These are phyloP conservation scores for Talaromyces sp. DNA, from an alignment of 2,329 filamentous ascomycete species.

Conservation along the genomic window DNA sequence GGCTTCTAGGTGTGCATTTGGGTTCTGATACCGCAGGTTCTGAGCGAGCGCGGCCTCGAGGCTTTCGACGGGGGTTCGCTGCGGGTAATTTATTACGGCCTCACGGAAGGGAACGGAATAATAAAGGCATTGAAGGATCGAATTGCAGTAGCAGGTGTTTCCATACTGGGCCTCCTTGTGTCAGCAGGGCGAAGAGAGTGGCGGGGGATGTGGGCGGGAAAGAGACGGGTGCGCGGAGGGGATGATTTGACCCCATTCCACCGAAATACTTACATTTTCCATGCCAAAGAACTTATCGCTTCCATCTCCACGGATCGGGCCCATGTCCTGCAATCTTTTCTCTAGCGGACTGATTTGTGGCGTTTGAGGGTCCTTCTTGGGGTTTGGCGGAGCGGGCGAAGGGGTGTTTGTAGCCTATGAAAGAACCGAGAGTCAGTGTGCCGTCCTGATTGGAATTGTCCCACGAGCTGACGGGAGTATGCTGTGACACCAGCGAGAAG, in stretches of 20 bases:
- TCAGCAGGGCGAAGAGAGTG: not conserved
- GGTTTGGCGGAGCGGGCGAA: constrained; percentile 48
- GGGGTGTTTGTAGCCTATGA: constrained; percentile 52
- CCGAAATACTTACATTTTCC: constrained; percentile 75
- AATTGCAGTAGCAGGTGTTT: constrained; percentile 99
- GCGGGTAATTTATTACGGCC: constrained; percentile 88
- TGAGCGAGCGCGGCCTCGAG: constrained; percentile 59
- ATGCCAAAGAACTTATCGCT: constrained; percentile 98
- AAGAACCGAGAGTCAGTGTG: constrained; percentile 20
- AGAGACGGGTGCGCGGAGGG: not conserved
- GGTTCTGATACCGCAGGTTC: constrained; percentile 62
- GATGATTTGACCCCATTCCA: not conserved
- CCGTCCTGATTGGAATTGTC: constrained; percentile 15
- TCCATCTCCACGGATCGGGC: constrained; percentile 79
- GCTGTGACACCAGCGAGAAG: constrained; percentile 19
- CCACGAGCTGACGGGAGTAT: constrained; percentile 13
- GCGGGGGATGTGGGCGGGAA: not conserved
- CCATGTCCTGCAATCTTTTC: constrained; percentile 80
- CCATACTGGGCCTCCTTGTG: constrained; percentile 68
- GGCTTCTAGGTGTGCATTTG: constrained; percentile 57
- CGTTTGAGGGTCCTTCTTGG: constrained; percentile 63
- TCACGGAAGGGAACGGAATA: constrained; percentile 94
- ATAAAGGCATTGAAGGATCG: constrained; percentile 94
- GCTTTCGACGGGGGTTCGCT: constrained; percentile 68
- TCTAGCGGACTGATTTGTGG: constrained; percentile 62